A percentile compares a stretch with the other conserved stretches of the same genome.
These are phyloP conservation scores for Pythium volutum DNA, from an alignment of 352 stramenopile genomes.

Conservation along the genomic window DNA sequence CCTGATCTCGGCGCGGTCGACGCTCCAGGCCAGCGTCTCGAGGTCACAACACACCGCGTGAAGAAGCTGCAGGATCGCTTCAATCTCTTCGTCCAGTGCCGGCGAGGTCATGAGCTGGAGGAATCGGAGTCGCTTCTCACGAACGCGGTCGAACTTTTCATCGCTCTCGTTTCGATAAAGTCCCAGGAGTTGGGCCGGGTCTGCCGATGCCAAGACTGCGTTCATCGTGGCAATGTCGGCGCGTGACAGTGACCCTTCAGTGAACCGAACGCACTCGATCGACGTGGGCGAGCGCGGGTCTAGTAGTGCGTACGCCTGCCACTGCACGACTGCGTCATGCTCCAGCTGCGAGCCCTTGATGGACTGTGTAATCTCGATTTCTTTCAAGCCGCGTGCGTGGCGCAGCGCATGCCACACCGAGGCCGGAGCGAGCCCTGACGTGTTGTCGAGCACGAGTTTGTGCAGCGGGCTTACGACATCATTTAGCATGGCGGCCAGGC, in stretches of 20 bases:
- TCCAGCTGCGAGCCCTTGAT: neutral
- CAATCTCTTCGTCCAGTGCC: slow-evolving; percentile 12
- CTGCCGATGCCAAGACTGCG: neutral
- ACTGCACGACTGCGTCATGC: neutral
- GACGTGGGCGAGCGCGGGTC: slow-evolving; percentile 15
- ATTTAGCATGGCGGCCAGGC: slow-evolving; percentile 1
- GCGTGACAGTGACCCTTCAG: slow-evolving; percentile 1
- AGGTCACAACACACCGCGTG: neutral
- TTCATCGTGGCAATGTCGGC: slow-evolving; percentile 12
- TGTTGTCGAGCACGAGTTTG: slow-evolving; percentile 9
- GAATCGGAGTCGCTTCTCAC: slow-evolving; percentile 9
- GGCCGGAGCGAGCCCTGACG: slow-evolving; percentile 3
- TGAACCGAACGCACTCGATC: slow-evolving; percentile 17
- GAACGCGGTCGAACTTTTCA: neutral
- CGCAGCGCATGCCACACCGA: slow-evolving; percentile 10
- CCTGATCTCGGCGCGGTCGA: slow-evolving; percentile 16
- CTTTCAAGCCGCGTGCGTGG: slow-evolving; percentile 1
- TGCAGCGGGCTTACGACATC: slow-evolving; percentile 8
- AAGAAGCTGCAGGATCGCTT: slow-evolving; percentile 8
- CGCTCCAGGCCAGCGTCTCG: slow-evolving; percentile 7
- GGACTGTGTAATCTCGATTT: slow-evolving; percentile 16
- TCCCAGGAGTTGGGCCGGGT: slow-evolving; percentile 1
- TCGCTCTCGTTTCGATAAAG: neutral
- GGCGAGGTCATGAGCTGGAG: slow-evolving; percentile 13
- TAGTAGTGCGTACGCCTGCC: slow-evolving; percentile 17